Evolutionary conservation across 345 rosid species (phyloP), one percentile per base, ranked within the genome.

Genomic region (Rhizophora mangle): DNA sequence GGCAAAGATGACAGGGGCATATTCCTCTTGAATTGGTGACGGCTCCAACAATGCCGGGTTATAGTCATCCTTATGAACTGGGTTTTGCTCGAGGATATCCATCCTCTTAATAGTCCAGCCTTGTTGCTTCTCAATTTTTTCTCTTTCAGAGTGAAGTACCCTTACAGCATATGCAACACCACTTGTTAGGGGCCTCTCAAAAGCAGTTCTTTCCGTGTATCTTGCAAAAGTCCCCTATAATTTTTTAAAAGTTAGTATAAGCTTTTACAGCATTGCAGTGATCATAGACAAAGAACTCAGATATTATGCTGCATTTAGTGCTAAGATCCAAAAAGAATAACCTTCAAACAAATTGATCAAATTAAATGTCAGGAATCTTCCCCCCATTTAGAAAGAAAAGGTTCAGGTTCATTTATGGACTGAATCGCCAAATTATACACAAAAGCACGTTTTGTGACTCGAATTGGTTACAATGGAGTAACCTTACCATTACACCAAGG

Each of bases 1-100:
- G 39, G 99, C 99, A 79, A 95, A 95, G 81, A 95, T 95, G 58
- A 95, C 99, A 5, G 99, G 99, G 39, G 97, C 97, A 79, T 94
- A 94, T 88, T 94, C 98, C 74, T 89, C 86, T 79, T 86, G 91
- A 75, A 85, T 70, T 36, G 96, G 95, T 52, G 97, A 85, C 52
- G 95, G 92, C 82, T 89, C 96, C 80, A 75, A 70, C 7, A 79
- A 74, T 70, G 90, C 86, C 0, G 81, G 84, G 70, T 69, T 75
- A 70, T 83, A 83, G 46, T 89, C 92, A 82, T 88, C 94, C 81
- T 94, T 88, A 37, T 80, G 95, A 81, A 86, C 96, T 19, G 90
- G 98, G 68, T 87, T 88, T 63, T 91, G 81, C 72, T 89, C 88
- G 1, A 85, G 60, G 43, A 85, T 73, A 76, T 87, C 90, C 95